phyloP scores from a whole-genome alignment of 768 basidiomycete species.

The Russula sp. region DNA sequence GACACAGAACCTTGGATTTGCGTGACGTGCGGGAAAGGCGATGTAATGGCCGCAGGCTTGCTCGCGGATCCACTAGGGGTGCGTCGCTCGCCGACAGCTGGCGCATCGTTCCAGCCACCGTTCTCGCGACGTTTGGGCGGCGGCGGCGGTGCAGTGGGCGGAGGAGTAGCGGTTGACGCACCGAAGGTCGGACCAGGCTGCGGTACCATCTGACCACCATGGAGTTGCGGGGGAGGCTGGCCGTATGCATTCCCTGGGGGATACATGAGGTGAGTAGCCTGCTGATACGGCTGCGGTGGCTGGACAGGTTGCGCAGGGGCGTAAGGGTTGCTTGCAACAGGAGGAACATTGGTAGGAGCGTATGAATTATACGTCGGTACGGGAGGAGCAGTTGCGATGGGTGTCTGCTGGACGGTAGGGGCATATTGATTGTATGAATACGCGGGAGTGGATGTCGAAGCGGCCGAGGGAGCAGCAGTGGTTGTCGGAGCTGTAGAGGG shows the following conservation, averaged over 20 bases:
- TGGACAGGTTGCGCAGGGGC: conserved; percentile 18
- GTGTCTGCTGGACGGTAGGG: conserved; percentile 20
- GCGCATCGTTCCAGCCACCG: conserved; percentile 92
- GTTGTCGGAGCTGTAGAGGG: conserved; percentile 20
- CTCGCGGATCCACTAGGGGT: conserved; percentile 40
- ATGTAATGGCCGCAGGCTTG: conserved; percentile 69
- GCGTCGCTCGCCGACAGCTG: conserved; percentile 43
- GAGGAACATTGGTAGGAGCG: conserved; percentile 14
- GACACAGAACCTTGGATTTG: conserved; percentile 27
- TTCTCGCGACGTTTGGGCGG: conserved; percentile 42
- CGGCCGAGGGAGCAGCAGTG: conserved; percentile 21
- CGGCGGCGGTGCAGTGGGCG: conserved; percentile 49
- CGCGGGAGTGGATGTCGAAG: conserved; percentile 9
- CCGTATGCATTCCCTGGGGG: conserved; percentile 12
- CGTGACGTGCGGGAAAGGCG: conserved; percentile 75
- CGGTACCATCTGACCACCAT: conserved; percentile 28
- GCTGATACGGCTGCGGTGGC: conserved; percentile 10
- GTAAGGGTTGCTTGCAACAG: conserved; percentile 22
- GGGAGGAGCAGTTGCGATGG: conserved; percentile 17
- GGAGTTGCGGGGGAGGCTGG: conserved; percentile 30
- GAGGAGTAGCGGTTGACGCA: conserved; percentile 36
- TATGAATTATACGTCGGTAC: conserved; percentile 22
- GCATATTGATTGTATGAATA: conserved; percentile 21
- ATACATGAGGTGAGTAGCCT: conserved; percentile 2
- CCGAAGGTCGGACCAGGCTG: conserved; percentile 39